Percentiles rank a stretch among this genome's conserved stretches.
phyloP scores from a whole-genome alignment of 164 flowering plant genomes.

The Magnolia sinica region DNA sequence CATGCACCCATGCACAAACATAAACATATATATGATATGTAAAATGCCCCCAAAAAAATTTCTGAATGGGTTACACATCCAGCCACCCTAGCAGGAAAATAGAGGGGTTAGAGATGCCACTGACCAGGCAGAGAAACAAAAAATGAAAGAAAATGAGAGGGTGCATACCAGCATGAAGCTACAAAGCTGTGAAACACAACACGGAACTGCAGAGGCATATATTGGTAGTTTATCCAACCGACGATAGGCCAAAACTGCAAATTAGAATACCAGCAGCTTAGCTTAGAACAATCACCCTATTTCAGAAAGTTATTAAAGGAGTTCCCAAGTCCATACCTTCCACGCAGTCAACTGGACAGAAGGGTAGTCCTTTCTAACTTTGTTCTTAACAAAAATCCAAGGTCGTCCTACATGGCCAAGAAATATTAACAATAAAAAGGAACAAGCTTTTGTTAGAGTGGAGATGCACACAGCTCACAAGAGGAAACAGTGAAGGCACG shows the following conservation, averaged over 20 bases:
- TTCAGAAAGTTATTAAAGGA: not conserved
- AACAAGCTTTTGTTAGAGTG: no score
- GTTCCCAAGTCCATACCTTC: conserved; percentile 45
- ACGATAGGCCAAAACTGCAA: conserved; percentile 84
- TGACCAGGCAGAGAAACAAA: not conserved
- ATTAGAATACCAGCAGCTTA: not conserved
- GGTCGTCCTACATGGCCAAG: conserved; percentile 54
- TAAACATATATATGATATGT: not conserved
- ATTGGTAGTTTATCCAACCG: conserved; percentile 73
- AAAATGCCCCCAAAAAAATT: not conserved
- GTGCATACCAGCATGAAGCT: conserved; percentile 67
- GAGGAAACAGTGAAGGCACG: no score
- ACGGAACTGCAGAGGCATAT: conserved; percentile 73
- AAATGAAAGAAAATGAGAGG: not conserved
- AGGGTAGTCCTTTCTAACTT: conserved; percentile 65
- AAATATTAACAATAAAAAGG: not conserved
- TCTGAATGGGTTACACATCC: not conserved
- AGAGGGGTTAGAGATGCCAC: not conserved
- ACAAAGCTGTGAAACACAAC: conserved; percentile 68
- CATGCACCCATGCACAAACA: not conserved
- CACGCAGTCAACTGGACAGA: conserved; percentile 64
- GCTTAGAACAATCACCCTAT: no score
- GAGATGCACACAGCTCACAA: no score
- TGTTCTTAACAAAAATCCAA: conserved; percentile 54
- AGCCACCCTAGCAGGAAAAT: not conserved